phyloP scores from a whole-genome alignment of 805 yeast species.

The Kodamaea jinghongensis region DNA sequence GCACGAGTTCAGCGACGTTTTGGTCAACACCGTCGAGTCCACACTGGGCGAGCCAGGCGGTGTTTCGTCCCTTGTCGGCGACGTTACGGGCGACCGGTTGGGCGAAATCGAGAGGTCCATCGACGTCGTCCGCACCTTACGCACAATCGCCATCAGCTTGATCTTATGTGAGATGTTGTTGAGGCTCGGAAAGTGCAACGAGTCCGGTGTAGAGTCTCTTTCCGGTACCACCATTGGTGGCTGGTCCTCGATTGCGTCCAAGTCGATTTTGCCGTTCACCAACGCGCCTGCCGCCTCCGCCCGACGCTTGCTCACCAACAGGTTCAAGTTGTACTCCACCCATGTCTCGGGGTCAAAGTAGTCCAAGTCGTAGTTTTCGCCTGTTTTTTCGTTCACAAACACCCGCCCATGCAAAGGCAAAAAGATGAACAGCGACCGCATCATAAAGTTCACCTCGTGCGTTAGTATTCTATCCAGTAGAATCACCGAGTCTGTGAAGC shows the following conservation, averaged over 20 bases:
- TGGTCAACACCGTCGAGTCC: background rate
- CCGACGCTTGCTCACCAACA: conserved; percentile 53
- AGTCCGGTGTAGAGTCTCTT: no score
- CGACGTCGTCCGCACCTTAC: conserved; percentile 4
- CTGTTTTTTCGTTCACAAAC: conserved; percentile 61
- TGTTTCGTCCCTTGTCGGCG: conserved; percentile 1
- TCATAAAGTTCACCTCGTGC: conserved; percentile 78
- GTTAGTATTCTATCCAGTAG: conserved; percentile 73
- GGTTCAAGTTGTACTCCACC: conserved; percentile 73
- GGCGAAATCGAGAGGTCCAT: conserved; percentile 1
- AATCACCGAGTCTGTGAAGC: conserved; percentile 78
- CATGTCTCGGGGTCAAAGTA: conserved; percentile 78
- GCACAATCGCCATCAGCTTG: conserved; percentile 7
- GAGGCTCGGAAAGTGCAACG: conserved; percentile 17
- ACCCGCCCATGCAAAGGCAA: conserved; percentile 74
- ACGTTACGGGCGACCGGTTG: background rate
- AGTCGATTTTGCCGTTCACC: no score
- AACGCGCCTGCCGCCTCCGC: conserved; percentile 18
- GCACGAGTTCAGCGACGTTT: background rate
- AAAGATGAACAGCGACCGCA: conserved; percentile 81
- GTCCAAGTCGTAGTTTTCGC: conserved; percentile 62
- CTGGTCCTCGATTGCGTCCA: no score
- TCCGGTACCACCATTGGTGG: no score
- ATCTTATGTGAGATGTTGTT: conserved; percentile 25
- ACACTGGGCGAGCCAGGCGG: conserved; percentile 2